A percentile compares a stretch with the other conserved stretches of the same genome.
Evolutionary conservation across 306 rosid genomes (phyloP).

Genomic region (Prunus mume): DNA sequence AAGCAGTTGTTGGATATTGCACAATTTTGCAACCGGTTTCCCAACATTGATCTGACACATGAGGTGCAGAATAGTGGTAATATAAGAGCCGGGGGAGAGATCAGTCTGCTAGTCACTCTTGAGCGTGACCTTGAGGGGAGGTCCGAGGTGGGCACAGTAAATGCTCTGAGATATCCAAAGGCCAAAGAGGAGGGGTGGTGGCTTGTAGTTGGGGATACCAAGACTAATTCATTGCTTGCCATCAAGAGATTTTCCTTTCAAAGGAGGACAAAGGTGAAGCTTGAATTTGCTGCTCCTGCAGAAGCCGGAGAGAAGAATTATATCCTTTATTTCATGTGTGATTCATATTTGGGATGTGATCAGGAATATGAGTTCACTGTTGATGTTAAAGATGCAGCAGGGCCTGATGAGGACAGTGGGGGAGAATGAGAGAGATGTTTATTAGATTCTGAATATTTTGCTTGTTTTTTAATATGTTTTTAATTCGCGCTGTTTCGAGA

Average conservation of each 20-base stretch:
- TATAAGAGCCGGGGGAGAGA: constrained; percentile 57
- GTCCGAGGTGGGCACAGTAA: constrained; percentile 65
- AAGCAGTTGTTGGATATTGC: constrained; percentile 72
- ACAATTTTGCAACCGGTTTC: constrained; percentile 74
- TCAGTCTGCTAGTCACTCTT: constrained; percentile 62
- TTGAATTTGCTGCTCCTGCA: constrained; percentile 68
- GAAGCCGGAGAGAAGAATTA: constrained; percentile 71
- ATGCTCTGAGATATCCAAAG: constrained; percentile 76
- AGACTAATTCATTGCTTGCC: constrained; percentile 65
- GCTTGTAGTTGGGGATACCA: constrained; percentile 88
- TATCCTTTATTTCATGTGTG: constrained; percentile 87
- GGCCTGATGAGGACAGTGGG: constrained; percentile 41
- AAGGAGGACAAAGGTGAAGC: constrained; percentile 67
- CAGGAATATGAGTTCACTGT: constrained; percentile 71
- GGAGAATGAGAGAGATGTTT: constrained; percentile 19
- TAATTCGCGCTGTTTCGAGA: not conserved
- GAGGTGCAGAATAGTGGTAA: constrained; percentile 62
- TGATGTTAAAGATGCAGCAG: constrained; percentile 58
- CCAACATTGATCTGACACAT: constrained; percentile 70
- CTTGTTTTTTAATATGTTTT: not conserved
- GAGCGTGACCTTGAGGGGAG: constrained; percentile 81
- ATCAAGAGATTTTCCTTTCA: constrained; percentile 77
- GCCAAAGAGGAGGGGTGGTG: constrained; percentile 97
- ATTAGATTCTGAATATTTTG: not conserved
- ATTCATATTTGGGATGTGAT: constrained; percentile 92